Conservation (phyloP, 345 rosid genomes). For the Populus alba region DNA sequence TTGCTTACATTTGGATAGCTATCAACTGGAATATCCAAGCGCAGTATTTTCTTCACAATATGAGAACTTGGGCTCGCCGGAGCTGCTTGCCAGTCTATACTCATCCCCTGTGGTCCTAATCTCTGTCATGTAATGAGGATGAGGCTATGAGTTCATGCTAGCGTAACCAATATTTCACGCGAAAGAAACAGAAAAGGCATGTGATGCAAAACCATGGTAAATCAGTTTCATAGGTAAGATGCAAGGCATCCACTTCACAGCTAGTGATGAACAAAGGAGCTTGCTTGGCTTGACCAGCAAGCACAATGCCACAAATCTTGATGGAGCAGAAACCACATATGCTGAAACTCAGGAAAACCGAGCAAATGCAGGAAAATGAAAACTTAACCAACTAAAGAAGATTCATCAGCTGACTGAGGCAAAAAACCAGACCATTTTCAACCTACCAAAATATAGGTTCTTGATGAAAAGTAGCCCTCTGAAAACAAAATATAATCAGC, state of each 20-base stretch:
- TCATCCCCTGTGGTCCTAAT: constrained; percentile 78
- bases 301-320: background rate
- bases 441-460: background rate
- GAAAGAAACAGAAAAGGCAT: background rate
- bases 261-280: background rate
- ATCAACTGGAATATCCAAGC: constrained; percentile 95
- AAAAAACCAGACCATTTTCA: background rate
- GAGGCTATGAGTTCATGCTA: background rate
- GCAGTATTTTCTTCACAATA: constrained; percentile 81
- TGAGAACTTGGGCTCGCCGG: constrained; percentile 88
- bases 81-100: constrained; percentile 96
- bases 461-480: background rate
- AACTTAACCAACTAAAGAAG: background rate
- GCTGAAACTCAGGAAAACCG: background rate
- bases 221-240: background rate
- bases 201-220: background rate
- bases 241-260: background rate
- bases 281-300: background rate
- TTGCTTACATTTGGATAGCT: constrained; percentile 68
- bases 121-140: constrained; percentile 42
- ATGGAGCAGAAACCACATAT: background rate
- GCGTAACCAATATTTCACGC: background rate
- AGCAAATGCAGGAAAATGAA: background rate
- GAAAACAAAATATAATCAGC: background rate
- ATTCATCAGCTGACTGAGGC: background rate